Evolutionary conservation across 2,329 filamentous ascomycete species (phyloP).

Genomic region (Plectosphaerella cucumerina): DNA sequence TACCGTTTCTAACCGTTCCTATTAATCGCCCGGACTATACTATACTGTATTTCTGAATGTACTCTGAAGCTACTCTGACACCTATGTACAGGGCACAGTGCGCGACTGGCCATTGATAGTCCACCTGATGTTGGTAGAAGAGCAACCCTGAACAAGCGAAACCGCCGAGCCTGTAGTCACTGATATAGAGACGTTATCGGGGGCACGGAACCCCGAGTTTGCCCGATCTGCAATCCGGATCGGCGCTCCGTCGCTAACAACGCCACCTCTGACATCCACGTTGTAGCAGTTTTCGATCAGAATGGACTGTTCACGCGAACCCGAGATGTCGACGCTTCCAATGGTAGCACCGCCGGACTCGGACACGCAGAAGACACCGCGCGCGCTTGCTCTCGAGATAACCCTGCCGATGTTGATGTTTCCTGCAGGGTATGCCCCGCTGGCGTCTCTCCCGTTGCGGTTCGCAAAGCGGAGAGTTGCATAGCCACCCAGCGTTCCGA

Average conservation of each 20-base stretch:
- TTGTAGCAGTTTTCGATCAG: conserved; percentile 59
- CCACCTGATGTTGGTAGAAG: too few species aligned
- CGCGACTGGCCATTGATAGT: too few species aligned
- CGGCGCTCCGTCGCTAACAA: conserved; percentile 50
- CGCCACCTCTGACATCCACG: conserved; percentile 44
- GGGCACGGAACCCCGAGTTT: too few species aligned
- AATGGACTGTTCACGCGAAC: conserved; percentile 52
- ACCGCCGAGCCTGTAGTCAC: too few species aligned
- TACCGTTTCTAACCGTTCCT: too few species aligned
- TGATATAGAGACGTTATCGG: too few species aligned
- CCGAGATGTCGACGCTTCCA: conserved; percentile 40
- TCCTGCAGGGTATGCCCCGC: conserved; percentile 44
- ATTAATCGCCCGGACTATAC: too few species aligned
- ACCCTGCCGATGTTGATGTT: conserved; percentile 51
- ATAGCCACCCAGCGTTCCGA: conserved; percentile 47
- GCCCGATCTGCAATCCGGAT: conserved; percentile 46
- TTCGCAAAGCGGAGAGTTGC: conserved; percentile 55
- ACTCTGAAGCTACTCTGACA: too few species aligned
- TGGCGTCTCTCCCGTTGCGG: conserved; percentile 43
- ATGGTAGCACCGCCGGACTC: conserved; percentile 50
- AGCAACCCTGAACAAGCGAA: too few species aligned
- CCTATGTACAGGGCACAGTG: too few species aligned
- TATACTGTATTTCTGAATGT: too few species aligned
- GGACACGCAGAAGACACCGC: conserved; percentile 55
- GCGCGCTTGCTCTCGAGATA: conserved; percentile 50